Base-by-base conservation (phyloP, 163 green algal species). In the Trebouxiophyceae sp. region DNA sequence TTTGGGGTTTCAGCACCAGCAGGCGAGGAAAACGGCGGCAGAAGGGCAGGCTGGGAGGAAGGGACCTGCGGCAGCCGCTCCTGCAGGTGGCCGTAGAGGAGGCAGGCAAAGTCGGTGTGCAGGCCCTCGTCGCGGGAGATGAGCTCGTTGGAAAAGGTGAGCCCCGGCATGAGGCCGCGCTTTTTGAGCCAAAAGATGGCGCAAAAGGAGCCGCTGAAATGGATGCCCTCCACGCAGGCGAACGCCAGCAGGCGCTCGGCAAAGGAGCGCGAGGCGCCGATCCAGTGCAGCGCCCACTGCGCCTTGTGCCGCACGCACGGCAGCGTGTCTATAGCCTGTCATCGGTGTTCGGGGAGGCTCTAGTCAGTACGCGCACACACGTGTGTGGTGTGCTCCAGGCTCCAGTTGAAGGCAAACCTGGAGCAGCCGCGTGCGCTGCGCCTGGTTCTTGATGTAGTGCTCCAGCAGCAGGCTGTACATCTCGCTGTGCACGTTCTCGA, bases 171-270 rank as follows among this genome's bases (percentile, higher is more conserved):
- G 28, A 86, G 62, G 26, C 79, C 76, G 2, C 86, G 71, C 77
- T 93, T 97, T 82, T 97, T 97, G 2, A 98, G 76, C 92, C 92
- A 98, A 78, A 95, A 97, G 73, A 98, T 96, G 61, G 93, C 80
- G 66, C 91, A 97, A 77, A 98, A 98, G 73, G 22, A 77, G 60
- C 87, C 91, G 29, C 79, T 92, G 80, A 98, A 98, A 81, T 93
- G 89, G 64, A 98, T 95, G 69, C 92, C 92, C 75, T 98, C 93
- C 33, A 98, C 89, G 68, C 83, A 92, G 0, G 91, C 90, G 74
- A 97, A 98, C 7, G 91, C 92, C 7, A 98, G 72, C 54, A 98
- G 79, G 19, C 91, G 81, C 77, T 96, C 80, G 3, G 86, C 89
- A 77, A 98, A 97, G 60, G 55, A 81, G 7, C 33, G 67, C 23